These are phyloP conservation scores for Bombardia bombarda DNA, from an alignment of 495 filamentous ascomycete species.

Conservation along the genomic window DNA sequence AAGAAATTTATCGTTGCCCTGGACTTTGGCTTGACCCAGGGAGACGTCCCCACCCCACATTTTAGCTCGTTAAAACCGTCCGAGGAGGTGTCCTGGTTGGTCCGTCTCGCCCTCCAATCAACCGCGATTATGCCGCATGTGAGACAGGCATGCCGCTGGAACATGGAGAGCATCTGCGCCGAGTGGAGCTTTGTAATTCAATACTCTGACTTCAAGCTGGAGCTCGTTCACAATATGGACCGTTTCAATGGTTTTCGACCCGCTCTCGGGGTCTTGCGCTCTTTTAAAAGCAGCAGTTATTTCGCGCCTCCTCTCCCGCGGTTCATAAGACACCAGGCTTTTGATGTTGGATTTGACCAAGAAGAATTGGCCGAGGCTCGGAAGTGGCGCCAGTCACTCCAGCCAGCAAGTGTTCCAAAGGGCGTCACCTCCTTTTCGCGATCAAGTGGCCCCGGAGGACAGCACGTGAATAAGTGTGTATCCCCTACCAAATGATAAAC, in stretches of 20 bases:
- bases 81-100: not conserved
- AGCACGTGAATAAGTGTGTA: constrained; percentile 93
- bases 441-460: constrained; percentile 88
- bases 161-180: no score
- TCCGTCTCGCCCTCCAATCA: not conserved
- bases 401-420: constrained; percentile 54
- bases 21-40: not conserved
- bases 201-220: no score
- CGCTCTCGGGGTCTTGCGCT: no score
- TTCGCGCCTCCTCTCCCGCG: constrained; percentile 4
- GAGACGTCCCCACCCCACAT: not conserved
- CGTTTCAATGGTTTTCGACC: no score
- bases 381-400: constrained; percentile 64
- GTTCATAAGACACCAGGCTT: constrained; percentile 27
- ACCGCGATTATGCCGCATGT: not conserved
- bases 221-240: no score
- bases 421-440: constrained; percentile 68
- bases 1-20: constrained; percentile 5
- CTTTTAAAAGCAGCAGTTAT: no score
- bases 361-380: constrained; percentile 63
- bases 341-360: constrained; percentile 34
- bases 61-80: not conserved
- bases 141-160: no score
- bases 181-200: no score
- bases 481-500: no score